Evolutionary conservation across 805 yeast species (phyloP), one percentile per base, ranked within the genome.

Genomic region (Lipomyces sp.): DNA sequence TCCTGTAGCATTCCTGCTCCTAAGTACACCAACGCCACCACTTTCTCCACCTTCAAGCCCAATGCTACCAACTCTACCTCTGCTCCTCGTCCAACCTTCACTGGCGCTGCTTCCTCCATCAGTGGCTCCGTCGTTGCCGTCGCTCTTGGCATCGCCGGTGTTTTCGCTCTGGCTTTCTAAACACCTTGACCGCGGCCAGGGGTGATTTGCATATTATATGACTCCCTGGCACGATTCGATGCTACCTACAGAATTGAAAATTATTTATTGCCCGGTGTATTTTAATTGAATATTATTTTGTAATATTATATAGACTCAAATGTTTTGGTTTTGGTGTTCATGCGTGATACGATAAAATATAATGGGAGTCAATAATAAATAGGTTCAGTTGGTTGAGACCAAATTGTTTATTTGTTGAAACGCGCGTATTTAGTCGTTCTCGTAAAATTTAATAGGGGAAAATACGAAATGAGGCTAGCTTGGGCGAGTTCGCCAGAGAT

Each of bases 91-190:
- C 66, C 65, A 59, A 65, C 71, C 57, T 62, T 64, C 64, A 71
- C 71, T 53, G 73, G 71, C 59, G 73, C 72, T 60, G 64, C 66
- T 48, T 54, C 57, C 64, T 62, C 69, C 4, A 64, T 65, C 54
- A 53, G 53, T 33, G 69, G 59, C 32, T 51, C 69, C 54, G 60
- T 64, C 64, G 66, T 65, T 39, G 65, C 66, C 18, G 71, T 70
- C 37, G 53, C 60, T 30, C 66, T 70, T 34, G 77, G 73, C 54
- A 70, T 70, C 54, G 75, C 69, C 59, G 72, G 71, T 57, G 66
- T 67, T 56, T 66, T 73, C 42, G 76, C 67, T 59, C 35, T 51
- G 24, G 54, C 54, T 13, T 51, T 51, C 54, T 51, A 51, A 51
- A 15, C 8, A 24, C 24, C 24, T 24, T 24, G 24, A 24, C 24